Evolutionary conservation across 805 yeast species (phyloP).

Genomic region (Candida gorgasii): DNA sequence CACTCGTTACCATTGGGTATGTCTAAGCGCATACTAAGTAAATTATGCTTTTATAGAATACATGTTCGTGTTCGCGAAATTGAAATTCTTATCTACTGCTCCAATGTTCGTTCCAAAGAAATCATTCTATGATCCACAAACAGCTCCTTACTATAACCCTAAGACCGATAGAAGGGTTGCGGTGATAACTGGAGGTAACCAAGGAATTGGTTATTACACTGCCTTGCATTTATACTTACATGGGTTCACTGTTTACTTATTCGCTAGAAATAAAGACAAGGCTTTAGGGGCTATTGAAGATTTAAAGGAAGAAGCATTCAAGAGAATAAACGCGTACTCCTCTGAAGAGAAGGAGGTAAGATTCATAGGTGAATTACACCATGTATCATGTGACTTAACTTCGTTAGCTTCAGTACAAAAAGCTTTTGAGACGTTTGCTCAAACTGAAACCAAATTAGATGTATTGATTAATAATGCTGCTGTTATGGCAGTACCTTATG

Average conservation of each 20-base stretch:
- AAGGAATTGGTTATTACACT: slow-evolving; percentile 44
- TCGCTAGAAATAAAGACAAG: slow-evolving; percentile 35
- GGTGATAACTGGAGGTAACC: slow-evolving; percentile 41
- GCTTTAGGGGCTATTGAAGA: slow-evolving; percentile 33
- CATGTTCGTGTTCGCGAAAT: too few species aligned
- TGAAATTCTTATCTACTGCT: too few species aligned
- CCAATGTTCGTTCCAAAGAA: background rate
- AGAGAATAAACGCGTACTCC: slow-evolving; percentile 17
- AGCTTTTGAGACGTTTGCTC: slow-evolving; percentile 27
- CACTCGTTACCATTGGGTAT: too few species aligned
- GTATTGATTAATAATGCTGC: slow-evolving; percentile 44
- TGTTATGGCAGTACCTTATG: slow-evolving; percentile 39
- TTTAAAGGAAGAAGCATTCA: slow-evolving; percentile 32
- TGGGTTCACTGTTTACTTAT: slow-evolving; percentile 38
- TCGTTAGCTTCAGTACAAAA: slow-evolving; percentile 27
- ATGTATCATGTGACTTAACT: slow-evolving; percentile 56
- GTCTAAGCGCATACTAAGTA: too few species aligned
- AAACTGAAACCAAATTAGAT: slow-evolving; percentile 30
- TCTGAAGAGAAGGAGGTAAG: slow-evolving; percentile 18
- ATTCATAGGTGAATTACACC: slow-evolving; percentile 51
- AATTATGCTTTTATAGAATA: too few species aligned
- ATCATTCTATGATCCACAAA: slow-evolving; percentile 11
- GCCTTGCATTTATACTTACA: slow-evolving; percentile 40
- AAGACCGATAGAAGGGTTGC: slow-evolving; percentile 27
- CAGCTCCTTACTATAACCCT: slow-evolving; percentile 26